Evolutionary conservation across 345 rosid species (phyloP).

Genomic region (Populus euphratica): DNA sequence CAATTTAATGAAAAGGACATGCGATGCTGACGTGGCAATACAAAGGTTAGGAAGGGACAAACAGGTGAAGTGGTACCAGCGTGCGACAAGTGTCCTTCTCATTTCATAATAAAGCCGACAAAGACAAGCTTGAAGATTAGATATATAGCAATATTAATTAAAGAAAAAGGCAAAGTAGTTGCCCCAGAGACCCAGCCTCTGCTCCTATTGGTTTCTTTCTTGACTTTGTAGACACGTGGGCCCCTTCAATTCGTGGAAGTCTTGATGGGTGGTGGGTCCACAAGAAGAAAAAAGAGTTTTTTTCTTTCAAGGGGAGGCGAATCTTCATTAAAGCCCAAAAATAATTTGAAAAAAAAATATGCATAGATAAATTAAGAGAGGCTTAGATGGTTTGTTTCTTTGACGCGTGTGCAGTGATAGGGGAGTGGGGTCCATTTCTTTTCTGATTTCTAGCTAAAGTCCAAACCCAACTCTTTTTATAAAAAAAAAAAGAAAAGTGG

Average conservation of each 20-base stretch:
- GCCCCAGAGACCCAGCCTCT: conserved; percentile 34
- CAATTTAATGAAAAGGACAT: background rate
- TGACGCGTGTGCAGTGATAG: conserved; percentile 41
- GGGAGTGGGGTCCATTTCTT: conserved; percentile 16
- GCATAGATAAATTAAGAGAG: background rate
- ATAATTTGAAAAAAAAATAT: background rate
- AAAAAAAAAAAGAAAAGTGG: background rate
- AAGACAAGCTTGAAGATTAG: conserved; percentile 39
- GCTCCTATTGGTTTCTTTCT: conserved; percentile 46
- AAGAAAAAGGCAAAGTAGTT: conserved; percentile 32
- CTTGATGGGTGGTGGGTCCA: conserved; percentile 35
- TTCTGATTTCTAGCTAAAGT: conserved; percentile 13
- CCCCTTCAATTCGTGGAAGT: conserved; percentile 29
- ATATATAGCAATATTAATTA: conserved; percentile 22
- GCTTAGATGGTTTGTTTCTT: conserved; percentile 7
- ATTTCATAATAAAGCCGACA: conserved; percentile 22
- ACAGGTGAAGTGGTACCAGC: conserved; percentile 10
- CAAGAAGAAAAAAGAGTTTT: background rate
- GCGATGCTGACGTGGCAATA: conserved; percentile 19
- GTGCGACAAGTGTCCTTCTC: conserved; percentile 30
- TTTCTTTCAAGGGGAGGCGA: conserved; percentile 22
- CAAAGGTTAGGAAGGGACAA: background rate
- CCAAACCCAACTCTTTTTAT: conserved; percentile 16
- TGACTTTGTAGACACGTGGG: conserved; percentile 47
- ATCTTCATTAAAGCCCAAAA: conserved; percentile 30